Conservation (phyloP, 352 stramenopile species). For the Phytophthora tentaculata region DNA sequence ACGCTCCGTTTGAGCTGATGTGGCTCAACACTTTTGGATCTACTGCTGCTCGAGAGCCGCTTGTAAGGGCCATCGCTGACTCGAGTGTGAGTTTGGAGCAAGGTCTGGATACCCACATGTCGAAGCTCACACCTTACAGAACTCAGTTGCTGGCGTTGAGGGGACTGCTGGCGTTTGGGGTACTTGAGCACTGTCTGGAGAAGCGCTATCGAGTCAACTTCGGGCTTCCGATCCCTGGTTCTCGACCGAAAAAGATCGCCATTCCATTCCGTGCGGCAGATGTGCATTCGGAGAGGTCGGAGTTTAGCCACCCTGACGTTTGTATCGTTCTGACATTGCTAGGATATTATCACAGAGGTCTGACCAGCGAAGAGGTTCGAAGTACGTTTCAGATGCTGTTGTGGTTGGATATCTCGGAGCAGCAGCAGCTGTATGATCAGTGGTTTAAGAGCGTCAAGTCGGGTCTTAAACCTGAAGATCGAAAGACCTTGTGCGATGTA, state of each 20-base stretch:
- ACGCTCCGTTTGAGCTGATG: conserved; percentile 64
- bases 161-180: conserved; percentile 76
- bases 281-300: conserved; percentile 77
- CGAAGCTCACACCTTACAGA: conserved; percentile 33
- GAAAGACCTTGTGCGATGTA: conserved; percentile 53
- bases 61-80: conserved; percentile 48
- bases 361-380: conserved; percentile 57
- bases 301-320: conserved; percentile 91
- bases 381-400: conserved; percentile 65
- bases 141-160: conserved; percentile 73
- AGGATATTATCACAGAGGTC: conserved; percentile 84
- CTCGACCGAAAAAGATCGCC: conserved; percentile 71
- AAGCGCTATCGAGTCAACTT: conserved; percentile 89
- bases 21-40: conserved; percentile 56
- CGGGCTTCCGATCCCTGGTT: conserved; percentile 53
- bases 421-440: conserved; percentile 62
- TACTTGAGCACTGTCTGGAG: conserved; percentile 85
- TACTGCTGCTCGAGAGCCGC: conserved; percentile 14
- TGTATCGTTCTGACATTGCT: conserved; percentile 84
- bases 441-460: conserved; percentile 64
- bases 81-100: conserved; percentile 33
- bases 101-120: conserved; percentile 14
- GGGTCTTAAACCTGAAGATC: conserved; percentile 14
- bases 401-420: conserved; percentile 64
- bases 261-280: conserved; percentile 90